These are phyloP conservation scores for Phytopythium boreale DNA, from an alignment of 352 stramenopile genomes.

Conservation along the genomic window DNA sequence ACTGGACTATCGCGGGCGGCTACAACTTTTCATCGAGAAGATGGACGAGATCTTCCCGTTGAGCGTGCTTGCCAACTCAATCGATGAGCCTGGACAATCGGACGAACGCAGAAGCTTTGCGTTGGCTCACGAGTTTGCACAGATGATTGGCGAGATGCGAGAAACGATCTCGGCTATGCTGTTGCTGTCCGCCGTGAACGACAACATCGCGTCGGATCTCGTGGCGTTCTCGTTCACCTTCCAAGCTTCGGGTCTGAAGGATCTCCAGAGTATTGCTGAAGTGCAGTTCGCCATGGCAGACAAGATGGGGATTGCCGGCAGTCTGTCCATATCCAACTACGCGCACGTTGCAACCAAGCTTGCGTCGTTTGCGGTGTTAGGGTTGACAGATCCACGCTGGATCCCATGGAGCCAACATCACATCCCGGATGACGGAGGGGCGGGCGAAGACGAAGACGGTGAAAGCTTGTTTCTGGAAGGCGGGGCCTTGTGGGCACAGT, in stretches of 20 bases:
- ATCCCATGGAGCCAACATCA: slow-evolving; percentile 7
- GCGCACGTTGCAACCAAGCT: slow-evolving; percentile 69
- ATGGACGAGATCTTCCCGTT: slow-evolving; percentile 52
- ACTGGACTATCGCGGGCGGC: neutral
- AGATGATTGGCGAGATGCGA: slow-evolving; percentile 2
- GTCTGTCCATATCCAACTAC: neutral
- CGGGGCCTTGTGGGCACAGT: slow-evolving; percentile 9
- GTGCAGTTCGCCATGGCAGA: neutral
- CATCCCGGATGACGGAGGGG: neutral
- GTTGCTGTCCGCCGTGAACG: neutral
- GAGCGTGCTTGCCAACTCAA: slow-evolving; percentile 39
- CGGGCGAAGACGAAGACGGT: neutral
- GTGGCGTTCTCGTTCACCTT: slow-evolving; percentile 70
- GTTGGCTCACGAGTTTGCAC: neutral
- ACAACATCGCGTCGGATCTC: slow-evolving; percentile 51
- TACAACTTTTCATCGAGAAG: slow-evolving; percentile 23
- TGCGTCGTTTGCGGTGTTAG: slow-evolving; percentile 56
- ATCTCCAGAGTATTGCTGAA: slow-evolving; percentile 1
- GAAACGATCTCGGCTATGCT: neutral
- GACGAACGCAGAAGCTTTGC: neutral
- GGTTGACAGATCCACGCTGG: slow-evolving; percentile 29
- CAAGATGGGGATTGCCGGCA: neutral
- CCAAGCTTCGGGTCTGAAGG: slow-evolving; percentile 13
- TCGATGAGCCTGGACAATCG: slow-evolving; percentile 7
- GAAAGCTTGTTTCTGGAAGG: slow-evolving; percentile 6